Evolutionary conservation across 1,139 yeast genomes (phyloP), one percentile per base, ranked within the genome.

Genomic region (Geotrichum klebahnii): DNA sequence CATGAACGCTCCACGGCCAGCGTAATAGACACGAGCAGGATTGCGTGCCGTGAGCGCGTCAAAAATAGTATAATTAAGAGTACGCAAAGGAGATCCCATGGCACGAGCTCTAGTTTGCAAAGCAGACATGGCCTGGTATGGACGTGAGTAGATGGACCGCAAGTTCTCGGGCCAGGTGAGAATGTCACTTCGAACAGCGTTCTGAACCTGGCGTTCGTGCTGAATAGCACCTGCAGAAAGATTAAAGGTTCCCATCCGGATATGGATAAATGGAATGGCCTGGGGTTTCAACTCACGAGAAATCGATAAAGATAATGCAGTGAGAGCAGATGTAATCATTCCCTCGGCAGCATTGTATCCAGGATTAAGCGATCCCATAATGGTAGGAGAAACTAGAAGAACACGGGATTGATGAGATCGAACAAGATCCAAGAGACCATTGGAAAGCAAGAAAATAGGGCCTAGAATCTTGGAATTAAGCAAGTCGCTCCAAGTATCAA

Each of bases 341-440:
- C 71, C 60, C 51, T 72, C 75, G 2, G 73, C 67, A 4, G 72
- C 66, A 53, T 71, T 72, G 65, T 70, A 71, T 8, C 72, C 72
- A 4, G 74, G 73, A 40, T 62, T 61, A 44, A 71, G 55, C 5
- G 68, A 59, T 16, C 71, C 66, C 57, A 70, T 65, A 50, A 72
- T 70, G 38, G 64, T 57, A 1, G 75, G 75, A 10, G 72, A 62
- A 34, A 70, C 55, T 19, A 72, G 55, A 12, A 71, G 40, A 23
- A 72, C 54, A 16, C 72, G 63, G 2, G 80, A 66, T 29, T 72
- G 64, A 52, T 73, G 71, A 17, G 67, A 65, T 36, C 89, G 70
- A 23, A 79, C 76, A n/a, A 83, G 66, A 16, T 73, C 76, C 33
- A 83, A 62, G 48, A 83, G 70, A 0, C 88, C 88, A 31, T 76